Evolutionary conservation across 2,329 filamentous ascomycete species (phyloP).

Genomic region (Alternaria sp.): DNA sequence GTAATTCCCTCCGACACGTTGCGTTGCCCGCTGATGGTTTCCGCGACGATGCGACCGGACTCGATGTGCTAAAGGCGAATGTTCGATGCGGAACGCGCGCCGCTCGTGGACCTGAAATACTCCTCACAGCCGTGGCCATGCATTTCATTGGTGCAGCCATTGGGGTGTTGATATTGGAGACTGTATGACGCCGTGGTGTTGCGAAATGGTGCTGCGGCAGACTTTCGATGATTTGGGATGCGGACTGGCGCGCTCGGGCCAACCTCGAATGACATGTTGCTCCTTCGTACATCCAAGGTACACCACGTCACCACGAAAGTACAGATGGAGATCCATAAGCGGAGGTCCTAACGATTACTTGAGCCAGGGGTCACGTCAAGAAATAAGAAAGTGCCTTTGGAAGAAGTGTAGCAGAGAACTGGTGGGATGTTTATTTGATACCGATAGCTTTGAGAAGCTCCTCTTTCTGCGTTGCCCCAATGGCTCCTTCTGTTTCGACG

Average conservation of each 20-base stretch:
- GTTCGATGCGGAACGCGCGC: conserved; percentile 33
- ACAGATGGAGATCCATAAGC: background rate
- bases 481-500: conserved; percentile 27
- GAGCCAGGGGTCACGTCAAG: background rate
- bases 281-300: background rate
- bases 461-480: conserved; percentile 23
- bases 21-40: conserved; percentile 10
- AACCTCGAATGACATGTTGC: conserved; percentile 12
- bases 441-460: conserved; percentile 44
- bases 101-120: conserved; percentile 14
- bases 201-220: conserved; percentile 8
- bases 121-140: conserved; percentile 24
- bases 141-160: conserved; percentile 40
- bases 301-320: background rate
- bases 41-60: conserved; percentile 15
- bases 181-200: conserved; percentile 6
- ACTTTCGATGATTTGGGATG: conserved; percentile 18
- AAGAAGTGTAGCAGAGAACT: background rate
- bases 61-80: conserved; percentile 28
- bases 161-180: conserved; percentile 10
- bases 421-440: conserved; percentile 36
- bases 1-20: conserved; percentile 20
- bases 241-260: conserved; percentile 14
- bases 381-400: background rate
- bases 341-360: background rate